Percentiles rank a stretch among this genome's conserved stretches.
phyloP scores from a whole-genome alignment of 805 yeast species.

The Nadsonia fulvescens region DNA sequence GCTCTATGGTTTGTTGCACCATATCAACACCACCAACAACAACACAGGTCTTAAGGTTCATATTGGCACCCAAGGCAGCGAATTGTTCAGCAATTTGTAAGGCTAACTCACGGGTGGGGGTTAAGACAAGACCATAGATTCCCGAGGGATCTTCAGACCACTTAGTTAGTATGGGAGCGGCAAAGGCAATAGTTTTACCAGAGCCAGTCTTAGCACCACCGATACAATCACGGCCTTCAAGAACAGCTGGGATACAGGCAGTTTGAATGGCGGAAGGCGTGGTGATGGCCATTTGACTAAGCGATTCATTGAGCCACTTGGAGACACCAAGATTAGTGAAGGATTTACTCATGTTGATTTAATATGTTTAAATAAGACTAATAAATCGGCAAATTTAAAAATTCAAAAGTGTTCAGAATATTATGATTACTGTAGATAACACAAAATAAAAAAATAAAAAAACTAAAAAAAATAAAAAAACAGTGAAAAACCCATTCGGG shows the following conservation, averaged over 20 bases:
- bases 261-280: conserved; percentile 76
- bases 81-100: conserved; percentile 94
- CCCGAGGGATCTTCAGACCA: conserved; percentile 96
- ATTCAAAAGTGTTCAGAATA: no score
- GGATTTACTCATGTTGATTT: no score
- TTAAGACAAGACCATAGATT: conserved; percentile 70
- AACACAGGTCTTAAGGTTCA: conserved; percentile 69
- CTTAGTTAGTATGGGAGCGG: conserved; percentile 85
- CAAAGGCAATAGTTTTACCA: conserved; percentile 95
- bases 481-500: no score
- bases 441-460: no score
- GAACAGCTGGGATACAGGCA: conserved; percentile 75
- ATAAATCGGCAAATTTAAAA: no score
- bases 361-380: no score
- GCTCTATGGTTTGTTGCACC: conserved; percentile 66
- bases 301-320: conserved; percentile 71
- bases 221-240: conserved; percentile 76
- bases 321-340: conserved; percentile 60
- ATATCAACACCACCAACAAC: conserved; percentile 93
- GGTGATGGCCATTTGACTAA: conserved; percentile 62
- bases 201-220: conserved; percentile 98
- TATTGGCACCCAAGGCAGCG: conserved; percentile 74
- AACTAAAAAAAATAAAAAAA: no score
- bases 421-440: no score
- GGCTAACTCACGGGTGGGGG: conserved; percentile 85